Evolutionary conservation across 192 early-diverging fungal species (phyloP), one percentile per base, ranked within the genome.

Genomic region (Coemansia sp.): DNA sequence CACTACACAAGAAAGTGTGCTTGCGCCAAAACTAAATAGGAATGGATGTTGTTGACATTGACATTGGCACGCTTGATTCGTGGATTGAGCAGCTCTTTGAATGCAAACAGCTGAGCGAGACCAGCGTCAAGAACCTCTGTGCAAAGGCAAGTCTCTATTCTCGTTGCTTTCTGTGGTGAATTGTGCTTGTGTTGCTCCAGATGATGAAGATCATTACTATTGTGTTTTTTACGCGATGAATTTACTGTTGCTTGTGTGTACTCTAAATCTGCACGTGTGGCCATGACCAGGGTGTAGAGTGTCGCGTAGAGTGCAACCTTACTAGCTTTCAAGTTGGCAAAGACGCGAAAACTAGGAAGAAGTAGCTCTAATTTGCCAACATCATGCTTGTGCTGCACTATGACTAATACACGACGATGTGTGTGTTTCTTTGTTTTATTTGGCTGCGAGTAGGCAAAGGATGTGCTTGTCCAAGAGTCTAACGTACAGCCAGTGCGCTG

Each of bases 401-500:
- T 48, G 25, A 48, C 45, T 11, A 48, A 48, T 4, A 36, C 34
- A 6, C 34, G 13, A 36, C 13, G 34, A 11, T 36, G 34, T 36
- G 13, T 36, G 7, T 48, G 15, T 25, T 11, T 13, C 25, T 22
- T 25, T 0, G n/a, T n/a, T n/a, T n/a, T n/a, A n/a, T n/a, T 25
- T 6, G 23, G 13, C 45, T 29, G 30, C 30, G 17, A 30, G 33
- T 75, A 96, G 94, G 96, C 96, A 52, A 91, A 93, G 70, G 95
- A 99, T 72, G 90, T 99, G 47, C 83, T 99, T 19, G 88, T 91
- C 82, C 88, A 95, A 74, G 97, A 99, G 65, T 92, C 91, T 37
- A 99, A 99, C 76, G 95, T 99, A 45, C 95, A 98, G 74, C 95
- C 94, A 25, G 95, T 99, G n/a, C 84, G 88, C 56, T 88, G 94